These are phyloP conservation scores for Saturnispora silvae DNA, from an alignment of 805 yeast genomes.

Conservation along the genomic window DNA sequence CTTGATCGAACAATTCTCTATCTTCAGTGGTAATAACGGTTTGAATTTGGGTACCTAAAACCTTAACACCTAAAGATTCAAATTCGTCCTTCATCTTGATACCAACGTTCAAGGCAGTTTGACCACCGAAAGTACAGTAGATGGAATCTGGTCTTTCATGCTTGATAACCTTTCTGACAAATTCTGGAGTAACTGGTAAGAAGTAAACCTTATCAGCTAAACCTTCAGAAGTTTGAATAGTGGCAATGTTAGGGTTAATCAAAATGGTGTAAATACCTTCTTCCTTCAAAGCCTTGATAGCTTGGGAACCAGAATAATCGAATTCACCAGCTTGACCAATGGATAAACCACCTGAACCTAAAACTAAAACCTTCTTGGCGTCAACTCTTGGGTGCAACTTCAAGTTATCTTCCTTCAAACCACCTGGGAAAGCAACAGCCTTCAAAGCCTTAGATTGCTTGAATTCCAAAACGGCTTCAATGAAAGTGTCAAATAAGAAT, in stretches of 20 bases:
- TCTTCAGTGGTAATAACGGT: constrained; percentile 96
- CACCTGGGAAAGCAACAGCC: constrained; percentile 88
- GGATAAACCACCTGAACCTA: constrained; percentile 95
- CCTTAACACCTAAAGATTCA: constrained; percentile 86
- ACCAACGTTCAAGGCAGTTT: constrained; percentile 94
- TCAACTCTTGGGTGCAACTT: constrained; percentile 68
- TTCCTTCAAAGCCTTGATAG: constrained; percentile 89
- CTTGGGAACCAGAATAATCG: constrained; percentile 95
- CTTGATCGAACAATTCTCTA: constrained; percentile 91
- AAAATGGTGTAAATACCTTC: constrained; percentile 77
- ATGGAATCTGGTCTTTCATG: constrained; percentile 96
- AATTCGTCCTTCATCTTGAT: constrained; percentile 90
- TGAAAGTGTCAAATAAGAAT: constrained; percentile 88
- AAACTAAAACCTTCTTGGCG: constrained; percentile 83
- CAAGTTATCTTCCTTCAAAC: constrained; percentile 59
- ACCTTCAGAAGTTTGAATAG: constrained; percentile 92
- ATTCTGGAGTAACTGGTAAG: constrained; percentile 94
- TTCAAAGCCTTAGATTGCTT: constrained; percentile 45
- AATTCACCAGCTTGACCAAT: constrained; percentile 99
- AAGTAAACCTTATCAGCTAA: constrained; percentile 93
- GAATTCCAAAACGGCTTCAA: constrained; percentile 63
- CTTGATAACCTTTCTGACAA: constrained; percentile 88
- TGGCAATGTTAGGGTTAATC: constrained; percentile 93
- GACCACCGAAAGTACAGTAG: constrained; percentile 95
- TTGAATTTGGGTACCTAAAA: constrained; percentile 93